Base-by-base conservation (phyloP, 75 land plant genomes). In the Cryptomeria japonica region DNA sequence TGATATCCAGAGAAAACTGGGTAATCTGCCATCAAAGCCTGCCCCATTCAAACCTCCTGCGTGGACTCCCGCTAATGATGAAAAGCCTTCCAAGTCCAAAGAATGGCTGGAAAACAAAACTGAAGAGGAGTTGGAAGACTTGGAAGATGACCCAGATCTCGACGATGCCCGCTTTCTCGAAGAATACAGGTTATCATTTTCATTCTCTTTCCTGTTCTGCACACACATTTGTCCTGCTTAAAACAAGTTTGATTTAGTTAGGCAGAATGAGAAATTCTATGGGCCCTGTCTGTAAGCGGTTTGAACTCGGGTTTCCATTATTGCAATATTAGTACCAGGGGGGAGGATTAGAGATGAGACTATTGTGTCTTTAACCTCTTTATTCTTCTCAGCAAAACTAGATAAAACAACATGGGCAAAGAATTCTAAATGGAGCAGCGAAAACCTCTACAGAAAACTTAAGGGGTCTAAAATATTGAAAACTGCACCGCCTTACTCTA, bases 101-200 rank as follows among this genome's bases (percentile, higher is more conserved):
- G 93, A 88, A 0, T 98, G 99, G 99, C 85, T 98, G 75, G 95
- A 97, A 84, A 82, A 85, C 44, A 93, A 96, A 83, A 93, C 91
- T 22, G 93, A 92, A 42, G 99, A 95, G 5, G 99, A 98, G 91
- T 92, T 98, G 31, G 95, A 94, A 49, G 99, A 97, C 31, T 92
- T 98, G 70, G 97, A 97, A 38, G 97, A 98, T 84, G 98, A 97
- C 55, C 86, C 88, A 36, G 86, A 84, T 88, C 93, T 92, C 42
- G 97, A 97, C 82, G 99, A 97, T 82, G 96, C 97, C 73, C 93
- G 98, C 44, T 98, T 98, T 91, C 94, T 98, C n/a, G 92, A 95
- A 70, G 97, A 98, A 75, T 98, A 98, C 89, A 75, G 77, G 77
- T 75, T 32, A 2, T 25, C 37, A 31, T 75, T 0, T 12, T 32